Base-by-base conservation (phyloP, 306 rosid genomes). In the Inga oerstediana region DNA sequence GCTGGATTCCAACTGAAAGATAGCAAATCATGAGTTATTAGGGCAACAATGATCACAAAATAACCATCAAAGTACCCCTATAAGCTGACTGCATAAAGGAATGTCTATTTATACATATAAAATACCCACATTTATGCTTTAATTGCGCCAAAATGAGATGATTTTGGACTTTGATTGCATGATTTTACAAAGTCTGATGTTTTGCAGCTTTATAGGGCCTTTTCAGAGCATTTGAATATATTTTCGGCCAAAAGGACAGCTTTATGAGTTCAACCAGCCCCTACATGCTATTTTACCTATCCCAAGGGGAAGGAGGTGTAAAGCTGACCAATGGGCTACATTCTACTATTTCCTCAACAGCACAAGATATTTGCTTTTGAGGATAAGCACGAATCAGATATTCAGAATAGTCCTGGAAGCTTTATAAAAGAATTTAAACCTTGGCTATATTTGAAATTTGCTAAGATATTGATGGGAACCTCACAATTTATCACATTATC, bases 1-100 rank as follows among this genome's bases (percentile, higher is more conserved):
- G 93, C 88, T 79, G 98, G 99, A 85, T 46, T 93, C 99, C 98
- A 96, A 85, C 99, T 96, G 92, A 85, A 84, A 92, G 75, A 72
- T 78, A 78, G 76, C 59, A 80, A 80, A 24, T 15, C 79, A 84
- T 88, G 56, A 87, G 87, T 80, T 78, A 6, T 80, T 70, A 34
- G 15, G 56, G 49, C 75, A 75, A 68, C 43, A 54, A 58, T 35
- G 10, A 43, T 43, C 46, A 54, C 32, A 17, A 37, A 54, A 74
- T 51, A 32, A 71, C 32, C 49, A 75, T 82, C 30, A 74, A 27
- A 62, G 17, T n/a, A 56, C 64, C 22, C 64, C 12, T 56, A 59
- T 59, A 59, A 24, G 68, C 68, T 24, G 35, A 62, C 2, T 27
- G 12, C 68, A 27, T 62, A 56, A 24, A 56, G 8, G 24, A 56